A percentile compares a stretch with the other conserved stretches of the same genome.
phyloP scores from a whole-genome alignment of 2,329 filamentous ascomycete genomes.

The Fusarium buxicola region DNA sequence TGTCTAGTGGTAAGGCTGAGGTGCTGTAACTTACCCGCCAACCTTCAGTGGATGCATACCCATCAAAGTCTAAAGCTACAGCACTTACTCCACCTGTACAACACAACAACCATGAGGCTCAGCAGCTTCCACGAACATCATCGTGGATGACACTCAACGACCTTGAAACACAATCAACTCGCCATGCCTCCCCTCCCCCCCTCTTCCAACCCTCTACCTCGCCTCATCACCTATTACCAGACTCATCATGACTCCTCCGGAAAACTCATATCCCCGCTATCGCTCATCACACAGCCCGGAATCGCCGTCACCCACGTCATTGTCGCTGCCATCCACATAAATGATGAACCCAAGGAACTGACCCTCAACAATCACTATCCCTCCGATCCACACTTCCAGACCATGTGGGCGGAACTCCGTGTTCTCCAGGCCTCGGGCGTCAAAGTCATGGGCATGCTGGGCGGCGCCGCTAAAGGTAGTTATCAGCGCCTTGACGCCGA shows the following conservation, averaged over 20 bases:
- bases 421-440: constrained; percentile 79
- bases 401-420: constrained; percentile 82
- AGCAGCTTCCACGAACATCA: constrained; percentile 10
- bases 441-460: constrained; percentile 87
- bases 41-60: constrained; percentile 26
- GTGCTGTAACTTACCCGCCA: constrained; percentile 3
- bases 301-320: constrained; percentile 81
- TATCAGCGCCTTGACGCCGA: constrained; percentile 69
- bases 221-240: constrained; percentile 66
- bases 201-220: constrained; percentile 52
- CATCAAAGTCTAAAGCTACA: constrained; percentile 12
- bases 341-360: constrained; percentile 72
- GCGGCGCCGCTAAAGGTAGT: constrained; percentile 83
- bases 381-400: constrained; percentile 72
- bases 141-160: constrained; percentile 2
- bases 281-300: constrained; percentile 60
- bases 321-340: constrained; percentile 87
- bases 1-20: neutral
- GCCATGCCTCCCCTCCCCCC: constrained; percentile 50
- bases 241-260: constrained; percentile 62
- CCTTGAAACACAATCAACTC: neutral
- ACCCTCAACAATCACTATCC: constrained; percentile 85
- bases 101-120: constrained; percentile 3
- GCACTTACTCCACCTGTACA: constrained; percentile 15
- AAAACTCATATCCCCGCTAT: constrained; percentile 64